Evolutionary conservation across 306 rosid genomes (phyloP), one percentile per base, ranked within the genome.

Genomic region (Fragaria iinumae): DNA sequence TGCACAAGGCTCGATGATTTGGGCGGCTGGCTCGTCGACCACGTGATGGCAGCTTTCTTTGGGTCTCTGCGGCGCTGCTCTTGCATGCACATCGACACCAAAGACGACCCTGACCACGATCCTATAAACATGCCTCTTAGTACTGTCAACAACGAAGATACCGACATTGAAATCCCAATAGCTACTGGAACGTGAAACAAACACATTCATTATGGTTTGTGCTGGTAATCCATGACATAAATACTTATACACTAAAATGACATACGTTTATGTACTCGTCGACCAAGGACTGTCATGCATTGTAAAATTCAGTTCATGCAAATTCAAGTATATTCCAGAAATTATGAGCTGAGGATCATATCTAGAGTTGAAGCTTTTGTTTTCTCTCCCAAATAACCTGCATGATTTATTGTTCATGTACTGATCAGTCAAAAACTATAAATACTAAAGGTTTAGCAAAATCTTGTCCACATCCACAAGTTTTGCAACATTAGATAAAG

Each of bases 51-150:
- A 1, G 73, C 73, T 12, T 76, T 81, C 36, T 76, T 81, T 50
- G 59, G 52, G 23, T 70, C 84, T 39, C 59, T 81, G 32, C 77
- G 50, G 62, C 73, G 72, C 34, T 81, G 74, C 76, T 76, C 80
- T 13, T 76, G 84, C 56, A 29, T 76, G 53, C 60, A 52, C 39
- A 44, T 81, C 34, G 80, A 70, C 4, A 81, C 80, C 20, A 71
- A 55, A n/a, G 80, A 81, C 5, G 84, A 81, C 32, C 17, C 2
- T 2, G 29, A 7, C 62, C 67, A 60, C 5, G 80, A 70, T 70
- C 9, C 7, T 13, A 11, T 23, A 18, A 32, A 48, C 39, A 8
- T n/a, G 3, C 49, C 71, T 62, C 78, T 63, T 25, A 73, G 12
- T 34, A 16, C 20, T 14, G 5, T 38, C 18, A 73, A 17, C 60